Evolutionary conservation across 805 yeast genomes (phyloP).

Genomic region (Candida xiaguanensis): DNA sequence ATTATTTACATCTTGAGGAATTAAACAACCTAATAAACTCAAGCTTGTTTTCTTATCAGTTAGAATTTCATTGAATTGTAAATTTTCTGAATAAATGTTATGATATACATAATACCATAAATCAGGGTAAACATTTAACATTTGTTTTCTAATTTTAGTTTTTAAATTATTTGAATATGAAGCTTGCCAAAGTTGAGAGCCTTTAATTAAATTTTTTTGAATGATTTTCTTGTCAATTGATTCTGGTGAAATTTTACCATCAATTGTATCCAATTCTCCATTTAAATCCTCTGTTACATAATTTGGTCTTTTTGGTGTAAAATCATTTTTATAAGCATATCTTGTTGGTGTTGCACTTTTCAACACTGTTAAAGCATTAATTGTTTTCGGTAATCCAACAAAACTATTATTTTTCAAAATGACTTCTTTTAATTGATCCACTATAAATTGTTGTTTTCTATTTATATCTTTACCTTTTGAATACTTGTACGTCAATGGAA

Average conservation of each 20-base stretch:
- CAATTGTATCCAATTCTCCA: conserved; percentile 29
- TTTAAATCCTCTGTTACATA: conserved; percentile 18
- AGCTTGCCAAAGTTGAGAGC: conserved; percentile 64
- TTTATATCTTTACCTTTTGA: conserved; percentile 31
- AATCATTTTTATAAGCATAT: conserved; percentile 17
- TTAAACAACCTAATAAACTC: conserved; percentile 73
- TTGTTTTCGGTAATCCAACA: conserved; percentile 80
- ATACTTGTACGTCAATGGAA: conserved; percentile 36
- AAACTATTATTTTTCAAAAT: conserved; percentile 75
- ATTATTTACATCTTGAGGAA: conserved; percentile 92
- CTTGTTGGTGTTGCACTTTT: conserved; percentile 60
- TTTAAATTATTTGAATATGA: conserved; percentile 75
- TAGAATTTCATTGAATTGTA: conserved; percentile 64
- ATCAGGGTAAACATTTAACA: conserved; percentile 79
- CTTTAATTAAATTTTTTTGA: conserved; percentile 40
- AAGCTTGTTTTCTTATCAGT: conserved; percentile 68
- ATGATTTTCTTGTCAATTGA: conserved; percentile 27
- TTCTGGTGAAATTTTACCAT: conserved; percentile 34
- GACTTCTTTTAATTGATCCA: conserved; percentile 69
- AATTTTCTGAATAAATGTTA: conserved; percentile 73
- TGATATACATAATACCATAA: conserved; percentile 69
- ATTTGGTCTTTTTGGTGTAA: conserved; percentile 27
- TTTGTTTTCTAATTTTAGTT: conserved; percentile 59
- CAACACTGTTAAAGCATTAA: conserved; percentile 70
- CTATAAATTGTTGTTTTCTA: conserved; percentile 29